These are phyloP conservation scores for Shiraia sp. DNA, from an alignment of 2,329 filamentous ascomycete genomes.

Conservation along the genomic window DNA sequence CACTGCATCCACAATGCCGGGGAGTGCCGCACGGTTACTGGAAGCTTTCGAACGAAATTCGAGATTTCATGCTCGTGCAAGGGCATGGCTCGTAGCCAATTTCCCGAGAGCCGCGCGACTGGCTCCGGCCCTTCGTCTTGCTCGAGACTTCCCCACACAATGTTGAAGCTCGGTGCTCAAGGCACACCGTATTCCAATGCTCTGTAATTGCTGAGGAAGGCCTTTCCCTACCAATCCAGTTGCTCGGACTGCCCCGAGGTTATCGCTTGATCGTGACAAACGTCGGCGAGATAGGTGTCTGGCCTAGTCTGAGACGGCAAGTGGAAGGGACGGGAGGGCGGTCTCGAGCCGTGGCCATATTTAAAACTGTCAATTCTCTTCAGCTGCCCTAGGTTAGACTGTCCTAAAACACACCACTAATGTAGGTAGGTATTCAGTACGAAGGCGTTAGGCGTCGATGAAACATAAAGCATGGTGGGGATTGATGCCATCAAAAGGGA, in stretches of 20 bases:
- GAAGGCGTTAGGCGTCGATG: too few relatives aligned
- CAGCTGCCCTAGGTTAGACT: constrained; percentile 17
- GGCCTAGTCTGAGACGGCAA: constrained; percentile 36
- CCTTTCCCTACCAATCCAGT: constrained; percentile 18
- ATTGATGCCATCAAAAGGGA: too few relatives aligned
- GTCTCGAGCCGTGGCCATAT: constrained; percentile 35
- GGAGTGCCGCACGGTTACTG: constrained; percentile 29
- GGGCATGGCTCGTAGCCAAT: constrained; percentile 27
- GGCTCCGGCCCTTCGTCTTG: constrained; percentile 37
- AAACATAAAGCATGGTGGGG: too few relatives aligned
- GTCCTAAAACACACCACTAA: constrained; percentile 26
- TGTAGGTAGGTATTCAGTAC: too few relatives aligned
- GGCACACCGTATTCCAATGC: constrained; percentile 24
- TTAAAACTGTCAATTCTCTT: constrained; percentile 17
- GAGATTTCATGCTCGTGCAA: constrained; percentile 35
- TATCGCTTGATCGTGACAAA: constrained; percentile 9
- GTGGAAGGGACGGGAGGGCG: constrained; percentile 36
- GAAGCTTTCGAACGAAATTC: constrained; percentile 32
- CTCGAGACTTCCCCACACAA: constrained; percentile 39
- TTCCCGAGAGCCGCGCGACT: constrained; percentile 34
- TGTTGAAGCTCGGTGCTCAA: constrained; percentile 24
- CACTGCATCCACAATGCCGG: constrained; percentile 23
- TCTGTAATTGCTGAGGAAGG: constrained; percentile 26
- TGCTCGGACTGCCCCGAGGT: constrained; percentile 22
- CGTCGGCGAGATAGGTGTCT: constrained; percentile 24